Percentiles rank a stretch among this genome's conserved stretches.
phyloP scores from a whole-genome alignment of 2,329 filamentous ascomycete genomes.

The Tolypocladium album region DNA sequence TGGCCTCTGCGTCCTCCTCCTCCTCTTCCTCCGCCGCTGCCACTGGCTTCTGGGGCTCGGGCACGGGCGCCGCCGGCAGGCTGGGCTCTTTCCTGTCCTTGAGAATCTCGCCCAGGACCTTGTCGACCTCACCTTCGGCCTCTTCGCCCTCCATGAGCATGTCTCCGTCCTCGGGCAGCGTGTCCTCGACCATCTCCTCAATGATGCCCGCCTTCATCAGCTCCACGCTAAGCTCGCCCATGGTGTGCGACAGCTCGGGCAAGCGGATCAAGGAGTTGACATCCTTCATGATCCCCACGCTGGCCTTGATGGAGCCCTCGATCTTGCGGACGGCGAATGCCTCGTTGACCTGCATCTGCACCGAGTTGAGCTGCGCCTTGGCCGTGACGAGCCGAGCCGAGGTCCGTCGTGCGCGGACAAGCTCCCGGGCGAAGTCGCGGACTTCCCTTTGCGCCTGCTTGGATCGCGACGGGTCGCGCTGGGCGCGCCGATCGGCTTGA shows the following conservation, averaged over 20 bases:
- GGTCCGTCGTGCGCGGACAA: conserved; percentile 73
- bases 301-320: conserved; percentile 78
- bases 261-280: conserved; percentile 78
- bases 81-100: conserved; percentile 63
- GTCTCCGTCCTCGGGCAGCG: conserved; percentile 63
- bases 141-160: conserved; percentile 67
- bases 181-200: conserved; percentile 92
- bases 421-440: conserved; percentile 78
- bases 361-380: conserved; percentile 84
- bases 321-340: conserved; percentile 94
- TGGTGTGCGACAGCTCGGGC: conserved; percentile 78
- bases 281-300: conserved; percentile 92
- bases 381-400: conserved; percentile 66
- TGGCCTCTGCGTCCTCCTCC: conserved; percentile 77
- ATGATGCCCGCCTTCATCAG: conserved; percentile 92
- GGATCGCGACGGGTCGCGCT: conserved; percentile 67
- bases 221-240: conserved; percentile 79
- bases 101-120: conserved; percentile 82
- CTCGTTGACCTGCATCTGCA: conserved; percentile 96
- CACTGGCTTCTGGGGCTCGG: conserved; percentile 40
- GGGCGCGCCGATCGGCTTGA: conserved; percentile 68
- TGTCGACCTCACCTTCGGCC: conserved; percentile 74
- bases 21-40: conserved; percentile 60
- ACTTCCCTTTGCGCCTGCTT: conserved; percentile 74
- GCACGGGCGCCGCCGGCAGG: conserved; percentile 43